These are phyloP conservation scores for Skeletonema grethae DNA, from an alignment of 108 stramenopile genomes.

Conservation along the genomic window DNA sequence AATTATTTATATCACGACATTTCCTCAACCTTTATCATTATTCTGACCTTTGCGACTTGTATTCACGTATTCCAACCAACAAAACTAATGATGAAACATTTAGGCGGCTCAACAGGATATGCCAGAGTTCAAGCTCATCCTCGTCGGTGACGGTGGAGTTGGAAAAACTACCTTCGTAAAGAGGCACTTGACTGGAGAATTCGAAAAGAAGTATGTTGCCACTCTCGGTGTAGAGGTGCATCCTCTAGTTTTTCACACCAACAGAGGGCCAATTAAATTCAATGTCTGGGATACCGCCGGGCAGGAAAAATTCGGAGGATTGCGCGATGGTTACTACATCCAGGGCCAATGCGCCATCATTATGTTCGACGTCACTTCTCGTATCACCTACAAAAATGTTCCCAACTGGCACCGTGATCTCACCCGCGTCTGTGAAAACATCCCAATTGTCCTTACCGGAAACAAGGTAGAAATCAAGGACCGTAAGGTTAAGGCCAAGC, in stretches of 20 bases:
- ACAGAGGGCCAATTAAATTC: conserved; percentile 98
- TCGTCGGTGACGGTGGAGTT: conserved; percentile 99
- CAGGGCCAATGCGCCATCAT: conserved; percentile 99
- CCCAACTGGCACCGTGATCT: conserved; percentile 99
- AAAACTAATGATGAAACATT: background rate
- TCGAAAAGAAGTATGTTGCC: conserved; percentile 99
- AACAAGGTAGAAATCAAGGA: conserved; percentile 99
- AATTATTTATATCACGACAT: background rate
- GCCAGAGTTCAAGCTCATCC: conserved; percentile 99
- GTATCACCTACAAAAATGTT: conserved; percentile 99
- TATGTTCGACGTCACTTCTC: conserved; percentile 97
- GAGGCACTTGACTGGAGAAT: conserved; percentile 99
- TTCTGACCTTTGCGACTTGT: background rate
- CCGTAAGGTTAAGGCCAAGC: conserved; percentile 99
- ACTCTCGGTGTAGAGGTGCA: conserved; percentile 96
- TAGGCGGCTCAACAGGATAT: conserved; percentile 55
- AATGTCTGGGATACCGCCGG: conserved; percentile 99
- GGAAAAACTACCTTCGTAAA: conserved; percentile 99
- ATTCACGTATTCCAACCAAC: background rate
- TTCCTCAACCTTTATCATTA: background rate
- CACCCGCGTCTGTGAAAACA: conserved; percentile 98
- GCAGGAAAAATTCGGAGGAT: conserved; percentile 99
- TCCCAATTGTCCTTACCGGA: conserved; percentile 97
- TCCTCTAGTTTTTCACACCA: conserved; percentile 97
- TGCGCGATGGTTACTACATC: conserved; percentile 98